These are phyloP conservation scores for Penicillium sclerotigenum DNA, from an alignment of 2,329 filamentous ascomycete species.

Conservation along the genomic window DNA sequence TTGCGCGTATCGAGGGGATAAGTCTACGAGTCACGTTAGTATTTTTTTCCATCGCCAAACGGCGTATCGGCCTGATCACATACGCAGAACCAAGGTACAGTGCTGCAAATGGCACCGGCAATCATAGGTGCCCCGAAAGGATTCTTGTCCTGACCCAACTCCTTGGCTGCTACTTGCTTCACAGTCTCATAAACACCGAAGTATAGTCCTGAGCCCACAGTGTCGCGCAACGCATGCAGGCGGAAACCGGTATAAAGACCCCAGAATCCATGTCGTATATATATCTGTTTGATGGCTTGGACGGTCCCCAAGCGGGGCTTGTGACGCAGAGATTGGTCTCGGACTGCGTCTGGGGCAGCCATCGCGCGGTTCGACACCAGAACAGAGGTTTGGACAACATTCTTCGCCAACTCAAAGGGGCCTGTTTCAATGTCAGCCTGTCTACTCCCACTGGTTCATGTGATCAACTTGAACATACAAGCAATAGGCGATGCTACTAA, in stretches of 20 bases:
- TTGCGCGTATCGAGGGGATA: constrained; percentile 50
- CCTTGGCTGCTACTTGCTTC: constrained; percentile 46
- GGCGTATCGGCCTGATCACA: constrained; percentile 16
- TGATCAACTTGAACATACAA: constrained; percentile 34
- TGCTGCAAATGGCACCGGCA: constrained; percentile 47
- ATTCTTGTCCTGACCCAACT: constrained; percentile 43
- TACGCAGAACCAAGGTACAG: constrained; percentile 49
- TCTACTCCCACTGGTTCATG: background rate
- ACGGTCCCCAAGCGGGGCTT: constrained; percentile 43
- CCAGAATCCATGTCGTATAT: constrained; percentile 42
- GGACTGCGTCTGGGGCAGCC: constrained; percentile 35
- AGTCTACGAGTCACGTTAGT: constrained; percentile 33
- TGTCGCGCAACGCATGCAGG: constrained; percentile 46
- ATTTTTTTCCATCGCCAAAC: too few species aligned
- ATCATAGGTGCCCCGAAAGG: constrained; percentile 45
- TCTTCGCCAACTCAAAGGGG: constrained; percentile 49
- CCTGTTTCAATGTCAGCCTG: constrained; percentile 27
- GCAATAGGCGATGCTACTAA: constrained; percentile 43
- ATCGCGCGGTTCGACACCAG: constrained; percentile 43
- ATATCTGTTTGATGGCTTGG: constrained; percentile 43
- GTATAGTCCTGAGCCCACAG: constrained; percentile 46
- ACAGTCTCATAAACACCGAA: constrained; percentile 49
- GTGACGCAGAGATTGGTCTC: constrained; percentile 34
- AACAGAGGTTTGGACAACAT: constrained; percentile 49
- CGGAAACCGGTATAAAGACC: constrained; percentile 48